phyloP scores from a whole-genome alignment of 495 filamentous ascomycete species.

The Penicillium longicatenatum region DNA sequence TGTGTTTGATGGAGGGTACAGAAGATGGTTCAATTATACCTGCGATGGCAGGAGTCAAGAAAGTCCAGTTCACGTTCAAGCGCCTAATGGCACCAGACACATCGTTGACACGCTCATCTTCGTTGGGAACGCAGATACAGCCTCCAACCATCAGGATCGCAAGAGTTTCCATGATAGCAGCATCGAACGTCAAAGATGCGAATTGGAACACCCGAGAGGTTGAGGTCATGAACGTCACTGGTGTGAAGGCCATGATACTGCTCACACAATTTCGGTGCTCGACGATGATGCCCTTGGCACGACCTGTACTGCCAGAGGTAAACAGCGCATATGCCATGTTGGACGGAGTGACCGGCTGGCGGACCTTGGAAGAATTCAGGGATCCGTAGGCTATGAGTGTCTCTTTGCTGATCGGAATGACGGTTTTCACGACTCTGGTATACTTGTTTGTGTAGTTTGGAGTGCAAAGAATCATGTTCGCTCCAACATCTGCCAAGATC shows the following conservation, averaged over 20 bases:
- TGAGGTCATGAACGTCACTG: slow-evolving; percentile 35
- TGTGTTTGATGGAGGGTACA: slow-evolving; percentile 44
- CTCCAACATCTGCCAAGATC: slow-evolving; percentile 41
- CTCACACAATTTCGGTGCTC: slow-evolving; percentile 52
- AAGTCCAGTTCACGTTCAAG: slow-evolving; percentile 50
- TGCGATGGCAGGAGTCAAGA: slow-evolving; percentile 57
- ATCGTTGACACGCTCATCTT: slow-evolving; percentile 56
- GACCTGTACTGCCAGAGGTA: slow-evolving; percentile 61
- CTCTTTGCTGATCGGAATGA: slow-evolving; percentile 41
- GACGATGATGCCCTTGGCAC: slow-evolving; percentile 55
- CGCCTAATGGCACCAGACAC: slow-evolving; percentile 49
- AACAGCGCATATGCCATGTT: slow-evolving; percentile 47
- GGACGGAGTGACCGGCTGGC: slow-evolving; percentile 18
- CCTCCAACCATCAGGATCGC: slow-evolving; percentile 57
- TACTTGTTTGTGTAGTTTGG: slow-evolving; percentile 34
- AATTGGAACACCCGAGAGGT: slow-evolving; percentile 54
- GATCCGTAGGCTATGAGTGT: slow-evolving; percentile 37
- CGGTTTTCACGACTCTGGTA: slow-evolving; percentile 31
- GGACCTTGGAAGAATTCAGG: slow-evolving; percentile 12
- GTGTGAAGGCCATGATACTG: slow-evolving; percentile 46
- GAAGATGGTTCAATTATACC: slow-evolving; percentile 49
- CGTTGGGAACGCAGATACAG: slow-evolving; percentile 62
- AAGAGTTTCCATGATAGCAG: slow-evolving; percentile 52
- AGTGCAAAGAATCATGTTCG: slow-evolving; percentile 43
- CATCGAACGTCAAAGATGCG: slow-evolving; percentile 58